phyloP scores from a whole-genome alignment of 2,329 filamentous ascomycete species.

The Phyllosticta capitalensis region DNA sequence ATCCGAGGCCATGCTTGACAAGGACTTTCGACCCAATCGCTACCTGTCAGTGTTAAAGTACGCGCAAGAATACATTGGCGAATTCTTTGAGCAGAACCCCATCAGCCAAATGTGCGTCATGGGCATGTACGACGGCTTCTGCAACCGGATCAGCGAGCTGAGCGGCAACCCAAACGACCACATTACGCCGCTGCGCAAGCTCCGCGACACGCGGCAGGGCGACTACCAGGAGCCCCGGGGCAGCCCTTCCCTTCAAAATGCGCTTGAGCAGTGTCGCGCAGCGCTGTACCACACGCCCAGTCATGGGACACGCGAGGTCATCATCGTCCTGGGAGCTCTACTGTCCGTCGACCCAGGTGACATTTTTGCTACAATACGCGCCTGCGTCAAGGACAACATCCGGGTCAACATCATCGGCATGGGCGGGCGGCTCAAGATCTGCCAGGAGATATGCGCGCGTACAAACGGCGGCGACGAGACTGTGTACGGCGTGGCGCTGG shows the following conservation, averaged over 20 bases:
- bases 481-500: constrained; percentile 73
- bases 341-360: constrained; percentile 88
- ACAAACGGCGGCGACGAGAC: constrained; percentile 74
- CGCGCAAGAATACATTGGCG: constrained; percentile 76
- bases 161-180: constrained; percentile 87
- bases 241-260: constrained; percentile 66
- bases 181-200: constrained; percentile 60
- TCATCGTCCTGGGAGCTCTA: constrained; percentile 85
- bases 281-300: constrained; percentile 86
- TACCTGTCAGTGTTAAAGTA: constrained; percentile 76
- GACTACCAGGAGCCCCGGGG: constrained; percentile 48
- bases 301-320: constrained; percentile 86
- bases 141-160: constrained; percentile 77
- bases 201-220: constrained; percentile 56
- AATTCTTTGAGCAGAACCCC: constrained; percentile 97
- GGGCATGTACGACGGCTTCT: constrained; percentile 87
- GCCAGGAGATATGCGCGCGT: constrained; percentile 74
- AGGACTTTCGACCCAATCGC: constrained; percentile 82
- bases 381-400: constrained; percentile 72
- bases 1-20: constrained; percentile 87
- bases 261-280: constrained; percentile 87
- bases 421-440: constrained; percentile 85
- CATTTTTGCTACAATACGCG: constrained; percentile 79
- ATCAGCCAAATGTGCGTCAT: constrained; percentile 91
- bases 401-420: constrained; percentile 84